Conservation (phyloP, 2,329 filamentous ascomycete genomes). For the Epicoccum sorghinum region DNA sequence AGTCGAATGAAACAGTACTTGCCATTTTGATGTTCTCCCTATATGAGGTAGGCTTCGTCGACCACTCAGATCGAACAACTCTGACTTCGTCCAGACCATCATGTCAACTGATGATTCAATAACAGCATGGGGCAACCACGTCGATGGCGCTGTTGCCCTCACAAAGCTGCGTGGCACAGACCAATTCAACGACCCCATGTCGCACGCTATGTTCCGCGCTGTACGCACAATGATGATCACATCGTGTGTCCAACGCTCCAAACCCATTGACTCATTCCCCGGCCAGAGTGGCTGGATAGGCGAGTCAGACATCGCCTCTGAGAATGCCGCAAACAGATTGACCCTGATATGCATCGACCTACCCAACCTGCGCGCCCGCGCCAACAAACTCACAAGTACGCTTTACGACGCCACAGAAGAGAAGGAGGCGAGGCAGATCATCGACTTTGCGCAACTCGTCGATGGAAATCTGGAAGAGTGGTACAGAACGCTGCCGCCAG, state of each 20-base stretch:
- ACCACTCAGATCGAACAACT: not conserved
- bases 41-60: constrained; percentile 46
- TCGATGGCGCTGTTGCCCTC: constrained; percentile 50
- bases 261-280: constrained; percentile 48
- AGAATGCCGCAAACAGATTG: constrained; percentile 50
- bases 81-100: constrained; percentile 36
- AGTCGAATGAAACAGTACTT: constrained; percentile 48
- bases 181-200: constrained; percentile 47
- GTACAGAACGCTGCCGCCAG: constrained; percentile 42
- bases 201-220: constrained; percentile 48
- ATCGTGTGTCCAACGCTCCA: constrained; percentile 48
- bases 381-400: constrained; percentile 37
- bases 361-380: constrained; percentile 45
- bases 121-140: constrained; percentile 48
- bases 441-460: constrained; percentile 45
- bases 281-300: constrained; percentile 43
- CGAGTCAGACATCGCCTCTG: constrained; percentile 36
- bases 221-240: constrained; percentile 52
- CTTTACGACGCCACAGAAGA: constrained; percentile 27
- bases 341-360: constrained; percentile 49
- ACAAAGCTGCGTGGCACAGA: constrained; percentile 47
- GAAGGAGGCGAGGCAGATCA: constrained; percentile 40
- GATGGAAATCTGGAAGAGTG: constrained; percentile 47
- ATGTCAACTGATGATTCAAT: constrained; percentile 47
- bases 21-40: constrained; percentile 50